A percentile compares a stretch with the other conserved stretches of the same genome.
These are phyloP conservation scores for Diaporthe batatas DNA, from an alignment of 2,329 filamentous ascomycete species.

Conservation along the genomic window DNA sequence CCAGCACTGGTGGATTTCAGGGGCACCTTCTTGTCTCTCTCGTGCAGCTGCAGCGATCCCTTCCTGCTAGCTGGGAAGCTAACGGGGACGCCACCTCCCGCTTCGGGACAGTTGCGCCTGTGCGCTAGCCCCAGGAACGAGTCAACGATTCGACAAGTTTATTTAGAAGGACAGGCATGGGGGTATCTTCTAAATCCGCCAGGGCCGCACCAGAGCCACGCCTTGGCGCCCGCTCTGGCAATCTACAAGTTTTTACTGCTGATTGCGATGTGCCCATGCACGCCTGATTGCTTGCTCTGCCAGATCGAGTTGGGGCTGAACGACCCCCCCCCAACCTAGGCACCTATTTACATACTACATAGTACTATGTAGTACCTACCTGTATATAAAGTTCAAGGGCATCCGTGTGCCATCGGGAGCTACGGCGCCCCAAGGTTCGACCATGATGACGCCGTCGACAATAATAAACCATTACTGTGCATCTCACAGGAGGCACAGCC, in stretches of 20 bases:
- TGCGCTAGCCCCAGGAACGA: constrained; percentile 21
- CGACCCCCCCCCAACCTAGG: background rate
- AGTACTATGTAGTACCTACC: too few relatives aligned
- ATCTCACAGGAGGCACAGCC: constrained; percentile 2
- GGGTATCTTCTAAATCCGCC: too few relatives aligned
- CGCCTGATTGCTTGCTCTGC: constrained; percentile 2
- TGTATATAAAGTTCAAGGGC: background rate
- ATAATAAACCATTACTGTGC: constrained; percentile 3
- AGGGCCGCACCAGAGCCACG: background rate
- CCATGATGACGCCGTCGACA: constrained; percentile 12
- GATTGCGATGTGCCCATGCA: too few relatives aligned
- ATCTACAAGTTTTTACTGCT: too few relatives aligned
- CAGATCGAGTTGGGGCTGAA: constrained; percentile 2
- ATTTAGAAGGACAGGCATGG: constrained; percentile 10
- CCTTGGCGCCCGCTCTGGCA: constrained; percentile 10
- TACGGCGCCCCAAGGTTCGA: constrained; percentile 5
- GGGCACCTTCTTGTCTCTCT: constrained; percentile 13
- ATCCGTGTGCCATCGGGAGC: constrained; percentile 22
- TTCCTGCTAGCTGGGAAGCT: background rate
- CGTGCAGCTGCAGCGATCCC: constrained; percentile 9
- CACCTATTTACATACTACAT: too few relatives aligned
- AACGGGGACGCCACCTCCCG: constrained; percentile 16
- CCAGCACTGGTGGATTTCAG: constrained; percentile 24
- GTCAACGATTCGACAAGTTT: constrained; percentile 23
- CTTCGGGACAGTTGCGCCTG: background rate